Percentiles rank a stretch among this genome's conserved stretches.
phyloP scores from a whole-genome alignment of 2,329 filamentous ascomycete species.

The Aspergillus sp. region DNA sequence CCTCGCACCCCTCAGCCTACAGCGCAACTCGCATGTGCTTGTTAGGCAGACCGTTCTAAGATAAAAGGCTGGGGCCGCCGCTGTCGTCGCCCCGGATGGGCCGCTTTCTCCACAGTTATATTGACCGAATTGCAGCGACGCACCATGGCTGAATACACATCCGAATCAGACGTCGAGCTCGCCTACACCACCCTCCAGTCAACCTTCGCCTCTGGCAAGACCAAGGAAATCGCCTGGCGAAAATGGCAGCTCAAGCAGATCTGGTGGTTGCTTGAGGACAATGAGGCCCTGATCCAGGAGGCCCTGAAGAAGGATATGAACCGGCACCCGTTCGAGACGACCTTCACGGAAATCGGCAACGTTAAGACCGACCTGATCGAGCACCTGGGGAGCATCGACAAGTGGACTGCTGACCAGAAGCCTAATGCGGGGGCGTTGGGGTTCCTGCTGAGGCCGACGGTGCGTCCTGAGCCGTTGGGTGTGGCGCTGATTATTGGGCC shows the following conservation, averaged over 20 bases:
- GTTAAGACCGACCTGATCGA: slow-evolving; percentile 39
- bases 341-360: slow-evolving; percentile 30
- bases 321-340: slow-evolving; percentile 35
- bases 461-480: slow-evolving; percentile 48
- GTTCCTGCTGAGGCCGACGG: slow-evolving; percentile 27
- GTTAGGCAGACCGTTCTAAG: too few species aligned
- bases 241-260: slow-evolving; percentile 44
- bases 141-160: slow-evolving; percentile 3
- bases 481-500: slow-evolving; percentile 47
- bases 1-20: background rate
- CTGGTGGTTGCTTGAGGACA: slow-evolving; percentile 46
- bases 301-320: slow-evolving; percentile 39
- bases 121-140: background rate
- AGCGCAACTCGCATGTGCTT: background rate
- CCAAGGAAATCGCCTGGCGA: slow-evolving; percentile 41
- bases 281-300: slow-evolving; percentile 33
- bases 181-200: slow-evolving; percentile 3
- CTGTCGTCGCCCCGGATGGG: too few species aligned
- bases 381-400: slow-evolving; percentile 40
- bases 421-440: slow-evolving; percentile 28
- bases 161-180: slow-evolving; percentile 3
- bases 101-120: too few species aligned
- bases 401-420: slow-evolving; percentile 42
- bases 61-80: too few species aligned
- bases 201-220: slow-evolving; percentile 33